Conservation (phyloP, 2,329 filamentous ascomycete genomes). For the Fusarium sp. region DNA sequence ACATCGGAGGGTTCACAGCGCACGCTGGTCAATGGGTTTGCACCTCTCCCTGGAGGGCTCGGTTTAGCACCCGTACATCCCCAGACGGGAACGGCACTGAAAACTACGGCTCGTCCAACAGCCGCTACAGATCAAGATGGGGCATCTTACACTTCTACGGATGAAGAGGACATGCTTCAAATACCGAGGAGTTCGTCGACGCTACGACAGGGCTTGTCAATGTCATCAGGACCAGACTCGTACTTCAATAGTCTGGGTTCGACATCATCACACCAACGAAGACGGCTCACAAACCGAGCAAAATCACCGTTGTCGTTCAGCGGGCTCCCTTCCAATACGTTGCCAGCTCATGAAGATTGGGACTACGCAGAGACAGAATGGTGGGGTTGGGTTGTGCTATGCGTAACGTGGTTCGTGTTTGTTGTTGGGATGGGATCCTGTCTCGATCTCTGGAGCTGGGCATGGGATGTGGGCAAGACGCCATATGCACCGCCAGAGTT, state of each 20-base stretch:
- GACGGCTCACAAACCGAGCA: conserved; percentile 65
- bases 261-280: conserved; percentile 57
- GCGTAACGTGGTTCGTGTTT: conserved; percentile 95
- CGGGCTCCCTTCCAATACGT: conserved; percentile 63
- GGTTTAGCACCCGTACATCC: conserved; percentile 32
- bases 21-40: conserved; percentile 62
- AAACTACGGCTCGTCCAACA: conserved; percentile 16
- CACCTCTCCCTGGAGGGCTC: conserved; percentile 52
- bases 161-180: conserved; percentile 83
- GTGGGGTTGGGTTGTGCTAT: conserved; percentile 96
- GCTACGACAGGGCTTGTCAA: conserved; percentile 57
- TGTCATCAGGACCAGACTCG: conserved; percentile 72
- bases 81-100: conserved; percentile 32
- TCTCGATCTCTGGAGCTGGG: conserved; percentile 96
- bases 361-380: conserved; percentile 96
- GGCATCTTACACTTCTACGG: conserved; percentile 70
- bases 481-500: conserved; percentile 95
- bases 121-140: conserved; percentile 39
- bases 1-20: conserved; percentile 60
- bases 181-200: conserved; percentile 67
- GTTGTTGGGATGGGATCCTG: conserved; percentile 97
- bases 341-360: conserved; percentile 72
- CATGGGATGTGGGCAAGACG: conserved; percentile 97
- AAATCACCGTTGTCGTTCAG: conserved; percentile 73
- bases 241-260: conserved; percentile 66